Percentiles rank a stretch among this genome's conserved stretches.
phyloP scores from a whole-genome alignment of 2,329 filamentous ascomycete genomes.

The Metarhizium robertsii region DNA sequence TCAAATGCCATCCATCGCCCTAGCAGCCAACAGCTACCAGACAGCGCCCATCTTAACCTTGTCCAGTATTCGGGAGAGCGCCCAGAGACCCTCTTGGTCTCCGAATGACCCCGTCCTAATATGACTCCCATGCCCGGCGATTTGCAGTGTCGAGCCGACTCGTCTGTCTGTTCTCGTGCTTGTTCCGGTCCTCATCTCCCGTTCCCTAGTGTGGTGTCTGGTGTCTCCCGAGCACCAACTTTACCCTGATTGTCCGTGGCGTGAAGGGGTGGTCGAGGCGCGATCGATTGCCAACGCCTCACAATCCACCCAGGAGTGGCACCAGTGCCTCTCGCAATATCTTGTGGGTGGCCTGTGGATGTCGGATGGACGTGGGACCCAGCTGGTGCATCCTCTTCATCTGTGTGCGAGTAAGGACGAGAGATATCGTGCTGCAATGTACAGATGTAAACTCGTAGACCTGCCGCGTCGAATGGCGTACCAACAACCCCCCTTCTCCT shows the following conservation, averaged over 20 bases:
- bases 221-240: background rate
- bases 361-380: background rate
- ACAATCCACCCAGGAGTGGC: background rate
- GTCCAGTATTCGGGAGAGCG: too few species aligned
- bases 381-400: background rate
- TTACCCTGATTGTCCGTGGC: background rate
- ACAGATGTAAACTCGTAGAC: background rate
- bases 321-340: background rate
- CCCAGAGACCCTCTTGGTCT: background rate
- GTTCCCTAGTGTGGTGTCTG: background rate
- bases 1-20: slow-evolving; percentile 5
- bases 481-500: background rate
- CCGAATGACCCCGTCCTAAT: background rate
- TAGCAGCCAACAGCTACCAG: background rate
- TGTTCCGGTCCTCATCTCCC: background rate
- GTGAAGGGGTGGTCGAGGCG: background rate
- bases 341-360: background rate
- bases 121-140: background rate
- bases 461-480: background rate
- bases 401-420: background rate
- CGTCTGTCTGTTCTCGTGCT: too few species aligned
- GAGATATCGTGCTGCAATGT: background rate
- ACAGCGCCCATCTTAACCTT: too few species aligned
- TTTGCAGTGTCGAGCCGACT: too few species aligned
- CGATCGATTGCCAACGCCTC: background rate